Base-by-base conservation (phyloP, 2,329 filamentous ascomycete genomes). In the Aspergillus pseudonomiae region DNA sequence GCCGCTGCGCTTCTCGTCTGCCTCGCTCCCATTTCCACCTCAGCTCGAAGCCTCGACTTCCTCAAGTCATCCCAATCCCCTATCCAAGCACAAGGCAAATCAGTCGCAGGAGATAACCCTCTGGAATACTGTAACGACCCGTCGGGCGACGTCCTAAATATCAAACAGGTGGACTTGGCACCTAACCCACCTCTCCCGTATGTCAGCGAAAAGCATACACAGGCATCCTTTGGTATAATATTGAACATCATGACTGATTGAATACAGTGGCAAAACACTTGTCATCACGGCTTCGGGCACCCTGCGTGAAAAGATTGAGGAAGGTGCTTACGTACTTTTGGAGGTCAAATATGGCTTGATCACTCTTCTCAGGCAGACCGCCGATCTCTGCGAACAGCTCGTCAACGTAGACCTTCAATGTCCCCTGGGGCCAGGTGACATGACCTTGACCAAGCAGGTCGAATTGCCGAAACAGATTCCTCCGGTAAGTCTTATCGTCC, bases 321-420 rank as follows among this genome's bases (percentile, higher is more conserved):
- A 93, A 63, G 94, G 93, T 63, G 92, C 94, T 64, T 92, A 91
- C 72, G 90, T 97, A 66, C 84, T 90, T 55, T 78, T 99, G 46
- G 86, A 89, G 69, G 94, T 99, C 81, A 97, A 97, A 82, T 97
- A 96, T 79, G 94, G 94, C 65, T 84, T 97, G 69, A 97, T 99
- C 78, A 91, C 89, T 61, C 86, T 99, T 68, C 88, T 99, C 79
- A 92, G 87, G 78, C 91, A 91, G 68, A 86, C 85, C 69, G 89
- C 90, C 73, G 91, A 97, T 75, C 86, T 98, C 43, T 99, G 95
- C 83, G 91, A 97, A 65, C 90, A 96, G 77, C 87, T 96, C 68
- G 83, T 86, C 76, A 93, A 97, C 70, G 92, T 97, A 52, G 93
- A 97, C 72, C 83, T 98, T 62, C 82, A 92, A 72, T 99, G 95